These are phyloP conservation scores for Dimargaris cristalligena DNA, from an alignment of 192 early-diverging fungal genomes.

Conservation along the genomic window DNA sequence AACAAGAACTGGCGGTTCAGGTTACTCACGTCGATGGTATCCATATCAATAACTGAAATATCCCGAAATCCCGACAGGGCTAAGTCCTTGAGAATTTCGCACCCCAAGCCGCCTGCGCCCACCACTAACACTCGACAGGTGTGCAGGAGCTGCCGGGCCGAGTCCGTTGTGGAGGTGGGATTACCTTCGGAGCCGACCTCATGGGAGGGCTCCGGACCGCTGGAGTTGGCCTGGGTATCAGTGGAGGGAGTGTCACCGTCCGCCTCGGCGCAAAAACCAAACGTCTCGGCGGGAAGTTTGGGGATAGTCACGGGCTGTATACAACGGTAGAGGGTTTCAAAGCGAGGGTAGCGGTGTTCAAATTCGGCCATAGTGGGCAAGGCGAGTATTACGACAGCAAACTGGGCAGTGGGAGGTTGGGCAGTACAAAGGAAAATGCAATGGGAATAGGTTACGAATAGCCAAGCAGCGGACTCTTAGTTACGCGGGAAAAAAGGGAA, in stretches of 20 bases:
- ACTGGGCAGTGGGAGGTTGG: too few species aligned
- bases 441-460: too few species aligned
- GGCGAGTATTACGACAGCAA: too few species aligned
- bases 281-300: too few species aligned
- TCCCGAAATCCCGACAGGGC: constrained; percentile 63
- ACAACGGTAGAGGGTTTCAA: neutral
- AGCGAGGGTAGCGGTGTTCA: neutral
- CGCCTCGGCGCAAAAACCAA: too few species aligned
- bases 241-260: too few species aligned
- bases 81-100: constrained; percentile 70
- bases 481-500: too few species aligned
- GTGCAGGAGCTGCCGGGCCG: constrained; percentile 15
- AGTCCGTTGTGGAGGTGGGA: neutral
- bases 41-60: constrained; percentile 80
- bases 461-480: too few species aligned
- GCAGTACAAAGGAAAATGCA: too few species aligned
- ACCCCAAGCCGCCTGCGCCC: constrained; percentile 71
- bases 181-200: neutral
- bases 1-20: constrained; percentile 74
- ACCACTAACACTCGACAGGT: constrained; percentile 57
- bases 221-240: neutral
- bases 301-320: too few species aligned
- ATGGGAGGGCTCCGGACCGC: neutral
- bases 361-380: too few species aligned
- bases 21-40: constrained; percentile 73